phyloP scores from a whole-genome alignment of 495 filamentous ascomycete genomes.

The Cetradonia linearis region DNA sequence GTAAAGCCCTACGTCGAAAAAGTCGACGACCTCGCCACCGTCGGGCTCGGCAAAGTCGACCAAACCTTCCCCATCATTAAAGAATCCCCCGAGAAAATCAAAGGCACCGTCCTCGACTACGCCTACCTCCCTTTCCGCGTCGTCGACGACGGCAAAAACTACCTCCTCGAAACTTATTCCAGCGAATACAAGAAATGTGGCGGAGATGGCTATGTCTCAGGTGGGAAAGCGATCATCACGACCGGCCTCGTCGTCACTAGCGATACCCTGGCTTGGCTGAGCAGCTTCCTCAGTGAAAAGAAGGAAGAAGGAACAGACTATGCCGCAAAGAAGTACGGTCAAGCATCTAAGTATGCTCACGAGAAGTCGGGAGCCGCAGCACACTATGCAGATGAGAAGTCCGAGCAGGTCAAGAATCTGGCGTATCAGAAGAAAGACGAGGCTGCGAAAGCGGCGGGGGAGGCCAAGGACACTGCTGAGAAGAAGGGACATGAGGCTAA shows the following conservation, averaged over 20 bases:
- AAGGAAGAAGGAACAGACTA: conserved; percentile 52
- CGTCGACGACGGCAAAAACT: conserved; percentile 58
- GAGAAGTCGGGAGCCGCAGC: conserved; percentile 11
- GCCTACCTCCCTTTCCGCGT: conserved; percentile 57
- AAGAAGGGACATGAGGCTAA: conserved; percentile 7
- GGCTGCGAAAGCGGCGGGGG: conserved; percentile 14
- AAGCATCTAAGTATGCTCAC: conserved; percentile 15
- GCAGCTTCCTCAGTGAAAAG: conserved; percentile 44
- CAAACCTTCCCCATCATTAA: conserved; percentile 74
- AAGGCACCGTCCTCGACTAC: conserved; percentile 51
- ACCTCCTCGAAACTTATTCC: conserved; percentile 62
- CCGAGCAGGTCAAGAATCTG: conserved; percentile 18
- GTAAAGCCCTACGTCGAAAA: conserved; percentile 73
- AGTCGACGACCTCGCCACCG: conserved; percentile 71
- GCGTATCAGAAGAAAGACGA: conserved; percentile 46
- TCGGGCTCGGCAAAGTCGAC: conserved; percentile 64
- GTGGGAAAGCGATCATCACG: conserved; percentile 63
- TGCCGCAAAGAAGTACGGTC: conserved; percentile 43
- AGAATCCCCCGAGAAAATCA: conserved; percentile 71
- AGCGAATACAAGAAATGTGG: conserved; percentile 69
- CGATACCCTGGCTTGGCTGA: conserved; percentile 53
- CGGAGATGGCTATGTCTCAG: conserved; percentile 55
- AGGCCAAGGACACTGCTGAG: conserved; percentile 11
- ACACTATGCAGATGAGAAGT: conserved; percentile 16
- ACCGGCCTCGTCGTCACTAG: conserved; percentile 61